These are phyloP conservation scores for Wickerhamomyces sp. DNA, from an alignment of 1,139 yeast genomes.

Conservation along the genomic window DNA sequence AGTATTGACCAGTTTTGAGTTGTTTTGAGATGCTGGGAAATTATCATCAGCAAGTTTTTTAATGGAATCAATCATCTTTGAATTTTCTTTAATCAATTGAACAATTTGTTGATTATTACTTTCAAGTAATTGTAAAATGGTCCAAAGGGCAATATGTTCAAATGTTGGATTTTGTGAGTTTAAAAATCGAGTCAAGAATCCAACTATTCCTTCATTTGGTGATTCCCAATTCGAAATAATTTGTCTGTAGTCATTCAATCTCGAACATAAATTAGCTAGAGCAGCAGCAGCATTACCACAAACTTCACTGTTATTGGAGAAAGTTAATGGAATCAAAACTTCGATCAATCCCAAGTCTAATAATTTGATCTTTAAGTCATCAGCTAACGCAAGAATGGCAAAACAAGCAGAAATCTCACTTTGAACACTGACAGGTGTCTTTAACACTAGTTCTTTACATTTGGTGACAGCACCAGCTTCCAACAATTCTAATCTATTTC, in stretches of 20 bases:
- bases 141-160: constrained; percentile 98
- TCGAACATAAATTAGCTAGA: constrained; percentile 87
- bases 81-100: constrained; percentile 55
- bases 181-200: constrained; percentile 76
- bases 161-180: constrained; percentile 89
- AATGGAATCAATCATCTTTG: constrained; percentile 51
- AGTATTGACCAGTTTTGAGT: constrained; percentile 5
- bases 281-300: constrained; percentile 99
- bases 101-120: constrained; percentile 73
- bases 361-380: constrained; percentile 83
- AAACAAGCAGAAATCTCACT: constrained; percentile 96
- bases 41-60: constrained; percentile 42
- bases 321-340: constrained; percentile 87
- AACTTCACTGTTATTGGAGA: constrained; percentile 85
- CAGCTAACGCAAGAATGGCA: constrained; percentile 95
- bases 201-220: constrained; percentile 83
- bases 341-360: constrained; percentile 82
- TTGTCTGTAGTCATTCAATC: constrained; percentile 73
- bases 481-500: constrained; percentile 84
- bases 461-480: constrained; percentile 96
- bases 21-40: constrained; percentile 27
- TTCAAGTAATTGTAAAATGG: constrained; percentile 87
- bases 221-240: constrained; percentile 75
- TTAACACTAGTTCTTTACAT: constrained; percentile 81
- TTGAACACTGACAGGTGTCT: constrained; percentile 84